Base-by-base conservation (phyloP, 139 green algal species). In the Mychonastes homosphaera region DNA sequence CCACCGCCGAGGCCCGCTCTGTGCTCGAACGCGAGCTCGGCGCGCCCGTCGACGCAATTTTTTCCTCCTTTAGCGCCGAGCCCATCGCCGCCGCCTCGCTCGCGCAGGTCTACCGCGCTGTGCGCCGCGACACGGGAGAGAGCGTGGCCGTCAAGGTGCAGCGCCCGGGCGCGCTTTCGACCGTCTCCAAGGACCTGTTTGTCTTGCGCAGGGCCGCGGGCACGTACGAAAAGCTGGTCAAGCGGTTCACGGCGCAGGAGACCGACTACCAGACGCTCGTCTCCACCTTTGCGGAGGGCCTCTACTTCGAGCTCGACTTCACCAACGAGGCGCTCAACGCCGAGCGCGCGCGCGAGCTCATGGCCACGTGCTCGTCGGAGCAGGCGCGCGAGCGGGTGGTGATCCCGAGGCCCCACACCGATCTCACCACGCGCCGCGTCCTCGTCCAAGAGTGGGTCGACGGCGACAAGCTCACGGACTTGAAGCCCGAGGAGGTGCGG, bases 91-190 rank as follows among this genome's bases (percentile, higher is more conserved):
- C 83, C 7, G 91, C 91, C 27, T 91, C 77, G 5, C 70, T 98
- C 16, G 91, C 90, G 4, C 90, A 98, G 78, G 89, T 96, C 35
- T 95, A 95, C 76, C 71, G 76, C 18, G 90, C 87, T 0, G 64
- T 64, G 4, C 45, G 96, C 54, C 52, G 65, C 0, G 59, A 53
- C 19, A 95, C 73, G 0, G 90, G 83, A 1, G 65, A 94, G 64
- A 64, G 82, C 40, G 90, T 96, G 19, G 90, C 90, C 3, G 87
- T 97, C 27, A 97, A 97, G 72, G 90, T 97, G 58, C 90, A 97
- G 78, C 76, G 90, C 15, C 90, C 90, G 19, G 67, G 62, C 0
- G 86, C 90, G 12, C 73, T 94, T 39, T 71, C 69, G 43, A 92
- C 73, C 53, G 89, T 95, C 41, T 82, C 62, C 39, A 90, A 90